Conservation (phyloP, 2,329 filamentous ascomycete genomes). For the Rutstroemia sp. region DNA sequence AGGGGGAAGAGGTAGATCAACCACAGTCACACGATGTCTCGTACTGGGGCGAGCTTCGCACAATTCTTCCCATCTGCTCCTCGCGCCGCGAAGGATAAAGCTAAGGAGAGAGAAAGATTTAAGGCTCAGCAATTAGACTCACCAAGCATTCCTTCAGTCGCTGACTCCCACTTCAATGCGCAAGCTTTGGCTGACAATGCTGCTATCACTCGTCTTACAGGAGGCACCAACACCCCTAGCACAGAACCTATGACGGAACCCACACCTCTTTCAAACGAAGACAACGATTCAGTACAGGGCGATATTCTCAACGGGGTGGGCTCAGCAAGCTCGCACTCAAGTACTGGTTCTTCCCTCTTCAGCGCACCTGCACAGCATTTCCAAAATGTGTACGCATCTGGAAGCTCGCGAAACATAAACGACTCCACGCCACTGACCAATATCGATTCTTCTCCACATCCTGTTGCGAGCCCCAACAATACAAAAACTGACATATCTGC, state of each 20-base stretch:
- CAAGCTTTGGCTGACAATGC: conserved; percentile 27
- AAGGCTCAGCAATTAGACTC: conserved; percentile 33
- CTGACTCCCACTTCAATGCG: conserved; percentile 29
- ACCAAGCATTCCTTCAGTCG: conserved; percentile 25
- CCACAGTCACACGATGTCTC: conserved; percentile 59
- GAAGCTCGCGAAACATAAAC: conserved; percentile 29
- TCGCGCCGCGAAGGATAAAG: conserved; percentile 43
- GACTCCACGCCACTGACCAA: conserved; percentile 60
- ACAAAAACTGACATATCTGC: conserved; percentile 28
- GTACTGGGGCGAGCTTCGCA: conserved; percentile 71
- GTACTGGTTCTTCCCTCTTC: conserved; percentile 65
- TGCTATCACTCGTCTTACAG: conserved; percentile 21
- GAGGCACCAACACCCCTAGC: conserved; percentile 16
- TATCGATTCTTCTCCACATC: conserved; percentile 56
- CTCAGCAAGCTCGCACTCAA: conserved; percentile 65
- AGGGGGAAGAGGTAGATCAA: conserved; percentile 28
- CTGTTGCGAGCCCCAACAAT: conserved; percentile 45
- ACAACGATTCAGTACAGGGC: conserved; percentile 51
- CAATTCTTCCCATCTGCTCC: conserved; percentile 80
- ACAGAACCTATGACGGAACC: conserved; percentile 17
- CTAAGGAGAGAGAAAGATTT: conserved; percentile 54
- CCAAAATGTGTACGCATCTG: conserved; percentile 19
- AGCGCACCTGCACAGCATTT: conserved; percentile 35
- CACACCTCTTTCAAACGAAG: conserved; percentile 35
- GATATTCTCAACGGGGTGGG: conserved; percentile 64